Base-by-base conservation (phyloP, 169 alveolate genomes). In the Eimeria praecox region DNA sequence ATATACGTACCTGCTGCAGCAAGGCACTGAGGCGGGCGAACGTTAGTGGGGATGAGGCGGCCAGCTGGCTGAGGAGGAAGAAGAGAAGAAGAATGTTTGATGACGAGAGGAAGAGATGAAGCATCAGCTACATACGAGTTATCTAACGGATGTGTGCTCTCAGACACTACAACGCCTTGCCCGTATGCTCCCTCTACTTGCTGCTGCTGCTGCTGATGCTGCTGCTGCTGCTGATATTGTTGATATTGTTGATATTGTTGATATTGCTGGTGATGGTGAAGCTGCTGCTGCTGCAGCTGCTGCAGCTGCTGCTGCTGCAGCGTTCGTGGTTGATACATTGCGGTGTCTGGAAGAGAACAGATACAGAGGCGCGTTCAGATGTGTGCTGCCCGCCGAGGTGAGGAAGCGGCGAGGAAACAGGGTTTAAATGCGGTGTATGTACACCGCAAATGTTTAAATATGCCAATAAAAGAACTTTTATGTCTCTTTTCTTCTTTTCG, bases 11-110 rank as follows among this genome's bases (percentile, higher is more conserved):
- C 95, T 40, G 95, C 87, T 14, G 95, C 88, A 10, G 83, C 95
- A 9, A 71, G 82, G 52, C 83, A 62, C 66, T 90, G 95, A 14
- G 95, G 95, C 1, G 95, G 95, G 20, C 95, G 87, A 40, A 90
- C 95, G 24, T 90, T 90, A 14, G 87, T 69, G 46, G 95, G 95
- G 56, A 90, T 71, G 40, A 90, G 95, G 10, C 71, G 89, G 38
- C 95, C 95, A 1, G 77, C 33, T 12, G 95, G 95, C 59, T 66
- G 86, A 1, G 86, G 64, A 12, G 62, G 78, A 38, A 44, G 30
- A 20, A 90, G n/a, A 27, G 83, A 52, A 42, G 83, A 46, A 5
- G 95, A 71, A 71, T 90, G 95, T 52, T 46, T 33, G 10, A 66
- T 44, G 20, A 71, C 33, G 24, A 90, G 64, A 30, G 95, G 95